Base-by-base conservation (phyloP, 1,284 basidiomycete species). In the Taiwanofungus camphoratus region DNA sequence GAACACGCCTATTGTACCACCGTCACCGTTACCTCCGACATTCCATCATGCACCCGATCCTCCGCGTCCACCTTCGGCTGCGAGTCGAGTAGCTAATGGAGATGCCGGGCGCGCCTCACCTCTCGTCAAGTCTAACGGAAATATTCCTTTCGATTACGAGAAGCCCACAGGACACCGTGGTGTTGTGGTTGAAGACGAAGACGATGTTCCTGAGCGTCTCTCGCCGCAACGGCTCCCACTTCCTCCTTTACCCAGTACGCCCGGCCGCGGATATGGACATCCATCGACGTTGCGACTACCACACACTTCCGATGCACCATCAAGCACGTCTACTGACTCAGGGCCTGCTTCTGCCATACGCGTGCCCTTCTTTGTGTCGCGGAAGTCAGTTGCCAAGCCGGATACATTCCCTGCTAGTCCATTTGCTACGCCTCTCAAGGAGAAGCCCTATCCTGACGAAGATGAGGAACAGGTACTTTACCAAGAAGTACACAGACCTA, bases 131-230 rank as follows among this genome's bases (percentile, higher is more conserved):
- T 53, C 66, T 7, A 51, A 55, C 42, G 54, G 41, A 24, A 54
- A 36, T 40, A 43, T 16, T 11, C 52, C 53, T 15, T 64, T 64
- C 48, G 60, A 60, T 36, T 63, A 62, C 31, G 60, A 64, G 46
- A 57, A 58, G 34, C 65, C 67, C 16, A 63, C 70, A 26, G 73
- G 79, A 37, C 69, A 82, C 41, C 70, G 84, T 53, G 82, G 83
- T 54, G 73, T 83, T 15, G 67, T 88, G 1, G 72, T 88, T 32
- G 83, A 85, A 58, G 80, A 85, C 39, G 82, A 82, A 27, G 77
- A 82, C 39, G 76, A 82, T 36, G 65, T 65, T 18, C 58, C 58
- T 8, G 67, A 75, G 15, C 70, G 71, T 44, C 61, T 64, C 38
- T 53, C 58, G 34, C 65, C 61, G 51, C 66, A 56, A 50, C 65